Base-by-base conservation (phyloP, 2,329 filamentous ascomycete species). In the Xylariaceae sp. region DNA sequence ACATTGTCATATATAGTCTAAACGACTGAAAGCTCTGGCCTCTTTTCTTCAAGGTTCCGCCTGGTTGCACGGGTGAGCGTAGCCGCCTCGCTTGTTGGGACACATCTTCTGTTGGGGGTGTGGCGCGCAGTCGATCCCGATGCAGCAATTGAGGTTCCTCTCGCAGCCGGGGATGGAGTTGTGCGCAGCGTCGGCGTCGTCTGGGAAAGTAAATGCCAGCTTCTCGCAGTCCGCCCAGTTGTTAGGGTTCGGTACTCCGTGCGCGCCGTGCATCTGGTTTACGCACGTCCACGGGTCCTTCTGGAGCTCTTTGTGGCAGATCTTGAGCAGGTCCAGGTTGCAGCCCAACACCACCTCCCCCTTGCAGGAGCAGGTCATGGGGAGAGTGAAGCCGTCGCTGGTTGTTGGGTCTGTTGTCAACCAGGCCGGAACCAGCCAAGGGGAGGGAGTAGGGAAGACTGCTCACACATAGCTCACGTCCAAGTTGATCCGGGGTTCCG, bases 381-480 rank as follows among this genome's bases (percentile, higher is more conserved):
- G 52, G 2, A 55, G 45, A 4, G 52, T 51, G 36, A 55, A 55
- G 9, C 38, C 52, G 17, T 53, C 52, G 3, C 51, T 55, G 16
- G 17, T 15, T 9, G 21, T 13, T 52, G 27, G 49, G 42, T 2
- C 31, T 24, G 6, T 24, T 24, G 21, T 7, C 21, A 7, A 24
- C 21, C 21, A 24, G 21, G 21, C 7, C 7, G 11, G 21, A 24
- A 11, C 6, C 6, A 11, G 21, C 7, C 6, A 24, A 24, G 21
- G 21, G 21, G 11, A 6, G 21, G 21, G 21, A 11, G 11, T 7
- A 24, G 21, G 21, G 21, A 24, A 24, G 21, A 24, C 21, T 24
- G 31, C 51, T 44, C 44, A 54, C 52, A 53, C 52, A 34, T 54
- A 54, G 43, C 52, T 54, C 8, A 54, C 46, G 27, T 54, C 52